These are phyloP conservation scores for Rhizopogon vinicolor DNA, from an alignment of 768 basidiomycete genomes.

Conservation along the genomic window DNA sequence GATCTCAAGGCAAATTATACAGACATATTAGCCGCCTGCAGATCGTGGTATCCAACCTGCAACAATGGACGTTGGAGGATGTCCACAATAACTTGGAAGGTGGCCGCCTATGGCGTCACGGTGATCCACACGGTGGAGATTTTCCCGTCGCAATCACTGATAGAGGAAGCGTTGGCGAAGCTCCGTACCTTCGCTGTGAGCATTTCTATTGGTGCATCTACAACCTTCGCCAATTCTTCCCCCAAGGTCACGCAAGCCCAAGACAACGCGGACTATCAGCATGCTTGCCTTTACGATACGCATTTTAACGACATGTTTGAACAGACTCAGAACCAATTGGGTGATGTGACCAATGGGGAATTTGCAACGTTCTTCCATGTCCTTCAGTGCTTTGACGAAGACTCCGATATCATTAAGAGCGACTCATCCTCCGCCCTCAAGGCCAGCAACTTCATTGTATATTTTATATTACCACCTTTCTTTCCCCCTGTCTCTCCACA, in stretches of 20 bases:
- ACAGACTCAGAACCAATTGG: neutral
- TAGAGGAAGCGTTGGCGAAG: too few species aligned
- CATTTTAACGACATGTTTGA: neutral
- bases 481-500: too few species aligned
- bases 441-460: constrained; percentile 6
- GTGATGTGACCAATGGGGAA: neutral
- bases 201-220: too few species aligned
- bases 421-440: constrained; percentile 2
- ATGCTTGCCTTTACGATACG: neutral
- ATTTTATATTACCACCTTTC: constrained; percentile 11
- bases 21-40: neutral
- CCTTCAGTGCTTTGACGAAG: constrained; percentile 1
- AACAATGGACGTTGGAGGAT: neutral
- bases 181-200: too few species aligned
- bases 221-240: too few species aligned
- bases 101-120: neutral
- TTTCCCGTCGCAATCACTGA: too few species aligned
- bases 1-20: neutral
- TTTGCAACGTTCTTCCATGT: constrained; percentile 6
- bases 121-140: too few species aligned
- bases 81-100: neutral
- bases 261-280: neutral
- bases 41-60: neutral
- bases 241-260: too few species aligned
- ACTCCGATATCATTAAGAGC: neutral